Evolutionary conservation across 768 basidiomycete species (phyloP), one percentile per base, ranked within the genome.

Genomic region (Kwoniella mangroviensis): DNA sequence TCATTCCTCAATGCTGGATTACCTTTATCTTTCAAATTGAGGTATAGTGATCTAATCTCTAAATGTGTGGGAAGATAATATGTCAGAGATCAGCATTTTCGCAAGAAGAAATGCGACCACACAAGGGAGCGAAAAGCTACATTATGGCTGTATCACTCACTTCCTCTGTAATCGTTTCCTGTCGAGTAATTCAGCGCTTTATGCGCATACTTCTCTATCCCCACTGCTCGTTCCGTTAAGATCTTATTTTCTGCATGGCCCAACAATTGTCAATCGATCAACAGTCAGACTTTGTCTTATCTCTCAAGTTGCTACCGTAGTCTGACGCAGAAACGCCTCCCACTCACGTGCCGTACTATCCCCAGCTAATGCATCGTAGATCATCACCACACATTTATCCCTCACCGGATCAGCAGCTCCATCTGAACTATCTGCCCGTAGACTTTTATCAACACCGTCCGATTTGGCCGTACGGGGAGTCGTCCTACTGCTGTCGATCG

Each of bases 1-100:
- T 88, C 90, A 79, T 91, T 92, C 54, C 95, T 87, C 65, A 99
- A 82, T 34, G 87, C 87, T 17, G 94, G 94, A 83, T 99, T 99
- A 75, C 90, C 89, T 84, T 93, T 94, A 83, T 96, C 95, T 83
- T 97, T 98, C 76, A 99, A 86, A 83, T 98, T 98, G 75, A 96
- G 90, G 80, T 88, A 95, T 55, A 98, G 83, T 28, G 90, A 90
- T 34, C 97, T 90, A 71, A 98, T 92, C 82, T 92, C 83, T 97
- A 75, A n/a, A n/a, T 13, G 6, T 7, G 9, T 7, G 34, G 6
- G 34, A 34, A 34, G 1, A 34, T 34, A 34, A 28, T 7, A 34
- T 7, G 6, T 34, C 34, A 34, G 34, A 34, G 6, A 34, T 34
- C 34, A 34, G 34, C 34, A 6, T 34, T 34, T 34, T 34, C 34